phyloP scores from a whole-genome alignment of 768 basidiomycete species.

The Daedalea quercina region DNA sequence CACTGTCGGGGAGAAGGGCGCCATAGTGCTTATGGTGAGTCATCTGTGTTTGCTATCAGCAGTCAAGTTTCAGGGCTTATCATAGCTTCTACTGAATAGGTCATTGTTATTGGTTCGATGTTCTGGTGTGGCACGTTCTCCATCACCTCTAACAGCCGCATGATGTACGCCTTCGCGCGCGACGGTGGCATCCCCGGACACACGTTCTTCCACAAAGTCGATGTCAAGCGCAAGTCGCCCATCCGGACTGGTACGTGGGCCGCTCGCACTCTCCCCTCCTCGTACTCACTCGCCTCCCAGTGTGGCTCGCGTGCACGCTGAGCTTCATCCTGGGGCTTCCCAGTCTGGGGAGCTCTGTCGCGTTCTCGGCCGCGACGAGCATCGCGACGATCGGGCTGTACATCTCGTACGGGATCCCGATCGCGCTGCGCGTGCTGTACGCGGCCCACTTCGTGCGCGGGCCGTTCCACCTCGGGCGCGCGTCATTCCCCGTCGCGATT shows the following conservation, averaged over 20 bases:
- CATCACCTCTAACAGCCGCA: conserved; percentile 70
- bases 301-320: conserved; percentile 74
- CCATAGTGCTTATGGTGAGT: conserved; percentile 64
- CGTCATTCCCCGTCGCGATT: conserved; percentile 55
- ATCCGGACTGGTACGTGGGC: conserved; percentile 51
- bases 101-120: conserved; percentile 66
- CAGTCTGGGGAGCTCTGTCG: conserved; percentile 65
- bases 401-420: conserved; percentile 72
- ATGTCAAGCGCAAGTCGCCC: conserved; percentile 51
- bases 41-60: background rate
- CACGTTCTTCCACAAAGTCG: conserved; percentile 60
- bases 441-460: conserved; percentile 53
- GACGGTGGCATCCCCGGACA: conserved; percentile 71
- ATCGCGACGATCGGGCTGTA: conserved; percentile 76
- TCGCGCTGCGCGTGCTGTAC: conserved; percentile 59
- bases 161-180: conserved; percentile 79
- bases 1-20: conserved; percentile 66
- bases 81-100: conserved; percentile 23
- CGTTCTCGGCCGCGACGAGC: conserved; percentile 48
- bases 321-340: conserved; percentile 73
- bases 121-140: conserved; percentile 77
- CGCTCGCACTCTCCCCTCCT: background rate
- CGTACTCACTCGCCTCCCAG: conserved; percentile 25
- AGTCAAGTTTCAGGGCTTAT: background rate
- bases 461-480: conserved; percentile 62